Conservation (phyloP, 2,329 filamentous ascomycete genomes). For the Fusarium verticillioides region DNA sequence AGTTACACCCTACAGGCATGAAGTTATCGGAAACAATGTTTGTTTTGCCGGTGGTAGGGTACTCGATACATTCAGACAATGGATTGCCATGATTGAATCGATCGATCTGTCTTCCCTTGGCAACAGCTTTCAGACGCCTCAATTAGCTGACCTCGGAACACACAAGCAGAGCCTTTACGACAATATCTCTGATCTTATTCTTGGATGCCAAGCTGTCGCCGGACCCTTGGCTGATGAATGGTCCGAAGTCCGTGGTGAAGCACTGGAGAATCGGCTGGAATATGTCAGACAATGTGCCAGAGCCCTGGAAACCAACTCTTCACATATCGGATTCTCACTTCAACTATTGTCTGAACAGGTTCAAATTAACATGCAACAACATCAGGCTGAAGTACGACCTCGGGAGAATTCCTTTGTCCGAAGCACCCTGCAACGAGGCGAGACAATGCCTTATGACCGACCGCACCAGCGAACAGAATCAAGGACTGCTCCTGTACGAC, state of each 20-base stretch:
- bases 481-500: conserved; percentile 56
- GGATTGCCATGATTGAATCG: conserved; percentile 90
- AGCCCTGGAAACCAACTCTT: conserved; percentile 86
- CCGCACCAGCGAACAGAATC: conserved; percentile 69
- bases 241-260: conserved; percentile 90
- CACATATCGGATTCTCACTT: conserved; percentile 87
- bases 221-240: conserved; percentile 94
- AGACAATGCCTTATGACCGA: conserved; percentile 66
- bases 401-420: conserved; percentile 60
- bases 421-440: conserved; percentile 66
- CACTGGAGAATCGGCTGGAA: conserved; percentile 85
- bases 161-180: conserved; percentile 97
- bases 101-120: conserved; percentile 86
- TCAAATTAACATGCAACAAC: conserved; percentile 64
- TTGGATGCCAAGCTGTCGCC: conserved; percentile 91
- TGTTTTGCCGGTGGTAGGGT: conserved; percentile 83
- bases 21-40: conserved; percentile 82
- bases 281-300: conserved; percentile 81
- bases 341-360: conserved; percentile 88
- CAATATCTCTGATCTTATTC: conserved; percentile 86
- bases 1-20: conserved; percentile 81
- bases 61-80: conserved; percentile 88
- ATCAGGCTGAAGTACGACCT: conserved; percentile 52
- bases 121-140: conserved; percentile 82
- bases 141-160: conserved; percentile 85